Evolutionary conservation across 495 filamentous ascomycete species (phyloP), one percentile per base, ranked within the genome.

Genomic region (Trichoderma gamsii): DNA sequence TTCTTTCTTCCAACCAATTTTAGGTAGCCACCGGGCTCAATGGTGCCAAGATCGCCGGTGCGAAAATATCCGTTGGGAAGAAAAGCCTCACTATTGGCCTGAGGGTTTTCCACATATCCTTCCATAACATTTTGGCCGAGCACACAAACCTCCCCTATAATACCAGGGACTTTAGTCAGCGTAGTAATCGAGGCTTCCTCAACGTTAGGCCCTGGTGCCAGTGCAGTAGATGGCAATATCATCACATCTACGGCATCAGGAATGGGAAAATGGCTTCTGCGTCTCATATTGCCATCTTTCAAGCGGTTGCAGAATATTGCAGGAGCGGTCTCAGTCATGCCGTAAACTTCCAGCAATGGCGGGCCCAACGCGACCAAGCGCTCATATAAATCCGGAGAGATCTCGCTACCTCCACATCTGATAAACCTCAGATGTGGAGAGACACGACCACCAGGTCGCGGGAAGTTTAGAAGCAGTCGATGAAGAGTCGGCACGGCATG

Each of bases 271-370:
- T 46, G 12, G 18, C 43, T 18, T 18, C 43, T 46, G 12, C 43
- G 43, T 18, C 18, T 46, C 43, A 16, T 46, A 46, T 11, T 11
- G 18, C 18, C 12, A 1, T 46, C 43, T 46, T 15, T 46, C 43
- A 1, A 46, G 5, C 12, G 43, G 43, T 46, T 46, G 43, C 43
- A 46, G 18, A 46, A 46, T 46, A 46, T 46, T 46, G 43, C 43
- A 4, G 94, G 92, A 12, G 92, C 88, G 27, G 89, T 92, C 78
- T 96, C 92, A 35, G 92, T 96, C 92, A 96, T 96, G 68, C 92
- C 92, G 76, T 96, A 96, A 15, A 91, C 91, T 76, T 96, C 92
- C 12, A 96, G 82, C 4, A 96, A 92, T 4, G 92, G 92, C 1
- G 92, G 89, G 41, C 85, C 80, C 78, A 91, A 89, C 7, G 86